These are phyloP conservation scores for Auriscalpium vulgare DNA, from an alignment of 768 basidiomycete species.

Conservation along the genomic window DNA sequence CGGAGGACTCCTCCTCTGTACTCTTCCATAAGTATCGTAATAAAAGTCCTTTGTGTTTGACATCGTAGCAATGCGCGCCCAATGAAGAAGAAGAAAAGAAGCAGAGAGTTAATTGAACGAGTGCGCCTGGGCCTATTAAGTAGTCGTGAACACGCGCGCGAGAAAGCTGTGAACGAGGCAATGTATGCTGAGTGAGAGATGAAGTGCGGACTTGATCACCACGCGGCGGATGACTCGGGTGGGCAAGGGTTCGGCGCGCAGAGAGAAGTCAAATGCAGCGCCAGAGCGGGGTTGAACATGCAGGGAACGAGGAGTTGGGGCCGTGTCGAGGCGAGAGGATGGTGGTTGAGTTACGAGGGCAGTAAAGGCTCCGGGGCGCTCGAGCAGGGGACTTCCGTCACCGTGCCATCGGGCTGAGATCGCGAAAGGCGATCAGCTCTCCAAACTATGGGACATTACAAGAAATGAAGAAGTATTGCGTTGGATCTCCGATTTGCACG, in stretches of 20 bases:
- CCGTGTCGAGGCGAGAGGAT: background rate
- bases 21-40: slow-evolving; percentile 11
- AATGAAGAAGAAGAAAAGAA: slow-evolving; percentile 13
- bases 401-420: slow-evolving; percentile 3
- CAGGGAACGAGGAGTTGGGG: slow-evolving; percentile 4
- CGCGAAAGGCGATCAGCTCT: slow-evolving; percentile 1
- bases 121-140: slow-evolving; percentile 11
- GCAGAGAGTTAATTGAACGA: slow-evolving; percentile 12
- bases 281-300: slow-evolving; percentile 4
- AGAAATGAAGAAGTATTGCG: background rate
- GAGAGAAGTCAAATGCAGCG: background rate
- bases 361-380: background rate
- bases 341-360: slow-evolving; percentile 1
- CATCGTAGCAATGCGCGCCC: background rate
- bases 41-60: slow-evolving; percentile 6
- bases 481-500: slow-evolving; percentile 9
- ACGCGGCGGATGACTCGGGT: background rate
- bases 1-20: slow-evolving; percentile 4
- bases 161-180: slow-evolving; percentile 1
- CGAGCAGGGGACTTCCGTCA: background rate
- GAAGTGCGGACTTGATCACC: slow-evolving; percentile 1
- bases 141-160: slow-evolving; percentile 2
- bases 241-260: slow-evolving; percentile 11
- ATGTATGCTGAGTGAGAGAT: background rate
- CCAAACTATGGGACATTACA: slow-evolving; percentile 9